Evolutionary conservation across 208 protist species (phyloP).

Genomic region (Tritrichomonas musculus): DNA sequence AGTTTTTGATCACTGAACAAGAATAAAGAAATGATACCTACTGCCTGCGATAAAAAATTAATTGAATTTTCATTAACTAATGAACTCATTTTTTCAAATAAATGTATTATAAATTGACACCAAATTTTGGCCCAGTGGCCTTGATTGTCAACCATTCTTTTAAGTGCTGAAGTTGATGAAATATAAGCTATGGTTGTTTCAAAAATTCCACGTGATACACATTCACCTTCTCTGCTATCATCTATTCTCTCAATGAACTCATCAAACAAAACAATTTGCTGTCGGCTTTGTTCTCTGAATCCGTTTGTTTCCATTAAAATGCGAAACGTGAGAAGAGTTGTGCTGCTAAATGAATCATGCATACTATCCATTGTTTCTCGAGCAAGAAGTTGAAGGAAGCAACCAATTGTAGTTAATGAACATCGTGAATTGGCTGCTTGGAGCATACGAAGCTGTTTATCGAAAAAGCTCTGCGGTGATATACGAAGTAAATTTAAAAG

Average conservation of each 20-base stretch:
- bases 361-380: not conserved
- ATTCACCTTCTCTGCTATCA: not conserved
- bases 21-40: not conserved
- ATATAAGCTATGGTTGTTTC: not conserved
- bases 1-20: not conserved
- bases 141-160: too few relatives aligned
- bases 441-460: not conserved
- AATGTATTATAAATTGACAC: not conserved
- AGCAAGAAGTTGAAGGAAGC: not conserved
- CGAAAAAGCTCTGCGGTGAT: not conserved
- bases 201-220: not conserved
- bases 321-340: not conserved
- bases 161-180: not conserved
- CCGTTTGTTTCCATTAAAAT: not conserved
- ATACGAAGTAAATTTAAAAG: not conserved
- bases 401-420: not conserved
- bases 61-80: not conserved
- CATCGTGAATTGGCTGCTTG: not conserved
- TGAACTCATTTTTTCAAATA: not conserved
- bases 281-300: not conserved
- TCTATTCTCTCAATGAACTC: constrained; percentile 17
- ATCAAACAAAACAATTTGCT: not conserved
- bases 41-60: not conserved
- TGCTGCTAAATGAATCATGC: not conserved
- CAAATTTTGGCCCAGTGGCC: not conserved